Evolutionary conservation across 371 early-diverging fungal genomes (phyloP).

Genomic region (Saksenaea oblongispora): DNA sequence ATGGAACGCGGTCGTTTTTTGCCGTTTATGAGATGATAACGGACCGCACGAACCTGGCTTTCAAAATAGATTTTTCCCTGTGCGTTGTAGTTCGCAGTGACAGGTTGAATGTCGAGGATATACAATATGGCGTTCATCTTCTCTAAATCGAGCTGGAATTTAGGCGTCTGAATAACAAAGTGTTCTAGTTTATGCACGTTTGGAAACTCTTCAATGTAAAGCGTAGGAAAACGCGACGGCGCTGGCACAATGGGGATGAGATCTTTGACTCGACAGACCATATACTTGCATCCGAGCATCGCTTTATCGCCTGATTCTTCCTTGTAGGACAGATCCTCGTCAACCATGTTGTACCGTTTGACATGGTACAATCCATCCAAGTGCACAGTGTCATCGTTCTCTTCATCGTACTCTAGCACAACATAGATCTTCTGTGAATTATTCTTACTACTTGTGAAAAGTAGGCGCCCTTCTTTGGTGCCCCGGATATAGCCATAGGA

Average conservation of each 20-base stretch:
- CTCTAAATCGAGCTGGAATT: not conserved
- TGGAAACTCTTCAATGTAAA: not conserved
- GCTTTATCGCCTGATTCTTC: not conserved
- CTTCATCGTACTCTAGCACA: not conserved
- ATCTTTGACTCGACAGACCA: constrained; percentile 8
- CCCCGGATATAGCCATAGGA: constrained; percentile 4
- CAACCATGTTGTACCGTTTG: constrained; percentile 10
- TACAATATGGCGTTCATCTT: constrained; percentile 4
- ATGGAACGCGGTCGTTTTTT: not conserved
- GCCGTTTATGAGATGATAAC: constrained; percentile 5
- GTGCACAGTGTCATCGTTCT: not conserved
- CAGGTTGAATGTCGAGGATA: not conserved
- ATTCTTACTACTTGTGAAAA: constrained; percentile 6
- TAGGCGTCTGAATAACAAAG: not conserved
- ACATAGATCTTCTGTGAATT: constrained; percentile 8
- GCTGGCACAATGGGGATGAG: not conserved
- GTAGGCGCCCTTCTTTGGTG: constrained; percentile 11
- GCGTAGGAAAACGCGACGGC: not conserved
- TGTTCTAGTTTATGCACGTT: not conserved
- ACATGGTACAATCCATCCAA: constrained; percentile 14
- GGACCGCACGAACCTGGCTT: constrained; percentile 7
- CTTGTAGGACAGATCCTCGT: constrained; percentile 18
- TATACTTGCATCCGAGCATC: constrained; percentile 5
- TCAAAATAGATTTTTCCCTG: not conserved
- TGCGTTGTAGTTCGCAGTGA: not conserved